Evolutionary conservation across 2,329 filamentous ascomycete genomes (phyloP), one percentile per base, ranked within the genome.

Genomic region (Pyrenophora graminea): DNA sequence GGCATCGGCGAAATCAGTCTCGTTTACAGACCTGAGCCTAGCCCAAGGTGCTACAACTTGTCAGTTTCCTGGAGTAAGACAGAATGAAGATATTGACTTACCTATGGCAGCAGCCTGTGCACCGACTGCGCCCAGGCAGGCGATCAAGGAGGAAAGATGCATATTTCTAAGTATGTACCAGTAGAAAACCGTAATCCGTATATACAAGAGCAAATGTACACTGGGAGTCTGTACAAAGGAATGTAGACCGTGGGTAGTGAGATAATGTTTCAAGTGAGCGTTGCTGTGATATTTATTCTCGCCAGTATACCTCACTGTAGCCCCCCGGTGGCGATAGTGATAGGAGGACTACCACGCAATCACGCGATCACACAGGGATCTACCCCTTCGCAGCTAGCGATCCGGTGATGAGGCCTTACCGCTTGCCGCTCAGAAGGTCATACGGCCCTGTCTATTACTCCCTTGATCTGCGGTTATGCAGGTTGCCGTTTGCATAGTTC

Each of bases 71-170:
- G 37, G 10, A 17, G 2, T 15, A n/a, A 7, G 10, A 12, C 19
- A 45, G 32, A 7, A 32, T 23, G 27, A 13, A 18, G 21, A 17
- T 21, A 9, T n/a, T 3, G 18, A 32, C 51, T 32, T 61, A 63
- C 62, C 48, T 18, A 63, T 38, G 15, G 55, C 65, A 27, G 55
- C 61, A 25, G 60, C 56, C 9, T 70, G 61, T 19, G 58, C 45
- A 30, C 60, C 56, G 30, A 56, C 58, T 59, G 64, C 68, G 55
- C 63, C 53, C 1, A 72, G 66, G 63, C 68, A 69, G 53, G 64
- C 53, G 45, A 67, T 44, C 17, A 69, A 38, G 25, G 59, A 62
- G 43, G 58, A 34, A 12, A 66, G 44, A 47, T 53, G 61, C 68
- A 71, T 72, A 36, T 33, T 55, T 38, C 38, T 27, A 48, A 49